These are phyloP conservation scores for Fusarium subtropicale DNA, from an alignment of 2,329 filamentous ascomycete species.

Conservation along the genomic window DNA sequence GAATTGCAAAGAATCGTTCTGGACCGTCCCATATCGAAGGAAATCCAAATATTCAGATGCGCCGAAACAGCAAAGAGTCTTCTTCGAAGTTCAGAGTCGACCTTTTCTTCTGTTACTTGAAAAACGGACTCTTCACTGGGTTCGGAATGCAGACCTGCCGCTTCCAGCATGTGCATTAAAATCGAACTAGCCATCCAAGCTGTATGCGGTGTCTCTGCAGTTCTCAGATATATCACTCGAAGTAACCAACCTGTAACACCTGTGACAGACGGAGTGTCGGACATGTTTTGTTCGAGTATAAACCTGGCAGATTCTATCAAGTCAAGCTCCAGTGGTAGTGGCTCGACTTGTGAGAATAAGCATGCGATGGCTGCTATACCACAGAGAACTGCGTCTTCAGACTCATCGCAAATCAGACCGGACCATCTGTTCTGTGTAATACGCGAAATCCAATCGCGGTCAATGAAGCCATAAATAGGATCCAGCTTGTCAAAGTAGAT, in stretches of 20 bases:
- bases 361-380: constrained; percentile 67
- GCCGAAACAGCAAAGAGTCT: constrained; percentile 63
- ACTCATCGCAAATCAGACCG: constrained; percentile 33
- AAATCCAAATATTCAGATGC: constrained; percentile 70
- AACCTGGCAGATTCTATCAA: constrained; percentile 59
- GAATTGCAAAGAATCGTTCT: constrained; percentile 62
- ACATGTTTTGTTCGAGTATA: constrained; percentile 57
- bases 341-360: constrained; percentile 60
- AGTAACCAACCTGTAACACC: constrained; percentile 65
- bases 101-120: constrained; percentile 38
- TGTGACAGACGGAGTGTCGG: constrained; percentile 50
- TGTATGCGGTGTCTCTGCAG: constrained; percentile 64
- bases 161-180: constrained; percentile 69
- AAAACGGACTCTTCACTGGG: constrained; percentile 46
- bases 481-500: constrained; percentile 67
- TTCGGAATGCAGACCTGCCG: constrained; percentile 61
- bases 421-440: constrained; percentile 52
- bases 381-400: constrained; percentile 57
- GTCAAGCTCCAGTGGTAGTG: constrained; percentile 57
- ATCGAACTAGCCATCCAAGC: constrained; percentile 69
- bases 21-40: constrained; percentile 68
- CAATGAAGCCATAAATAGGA: constrained; percentile 63
- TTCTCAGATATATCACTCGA: constrained; percentile 64
- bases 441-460: constrained; percentile 48
- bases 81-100: constrained; percentile 55